These are phyloP conservation scores for Fusarium papillatum DNA, from an alignment of 2,329 filamentous ascomycete genomes.

Conservation along the genomic window DNA sequence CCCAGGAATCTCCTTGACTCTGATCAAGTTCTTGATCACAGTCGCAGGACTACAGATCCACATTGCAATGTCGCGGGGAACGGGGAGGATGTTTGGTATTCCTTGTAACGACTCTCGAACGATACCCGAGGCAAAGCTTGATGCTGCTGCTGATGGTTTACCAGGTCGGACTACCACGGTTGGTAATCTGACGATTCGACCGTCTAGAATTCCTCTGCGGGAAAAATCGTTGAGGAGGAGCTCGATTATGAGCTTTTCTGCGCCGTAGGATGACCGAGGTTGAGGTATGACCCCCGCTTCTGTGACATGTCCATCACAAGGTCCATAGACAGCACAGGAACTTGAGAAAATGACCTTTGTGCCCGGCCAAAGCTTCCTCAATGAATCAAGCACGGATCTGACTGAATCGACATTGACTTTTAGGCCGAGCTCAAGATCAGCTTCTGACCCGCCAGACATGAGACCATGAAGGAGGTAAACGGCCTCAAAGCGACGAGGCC, in stretches of 20 bases:
- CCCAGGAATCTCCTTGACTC: slow-evolving; percentile 55
- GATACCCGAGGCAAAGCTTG: slow-evolving; percentile 72
- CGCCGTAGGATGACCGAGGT: slow-evolving; percentile 71
- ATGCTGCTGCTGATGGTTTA: slow-evolving; percentile 71
- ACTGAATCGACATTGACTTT: slow-evolving; percentile 72
- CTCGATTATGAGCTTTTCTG: slow-evolving; percentile 73
- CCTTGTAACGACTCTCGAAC: slow-evolving; percentile 68
- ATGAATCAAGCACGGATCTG: slow-evolving; percentile 63
- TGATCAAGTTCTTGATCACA: slow-evolving; percentile 62
- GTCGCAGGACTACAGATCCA: slow-evolving; percentile 67
- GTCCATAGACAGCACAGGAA: slow-evolving; percentile 71
- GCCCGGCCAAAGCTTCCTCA: slow-evolving; percentile 59
- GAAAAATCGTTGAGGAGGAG: slow-evolving; percentile 50
- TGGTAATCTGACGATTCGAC: slow-evolving; percentile 68
- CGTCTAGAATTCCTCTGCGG: slow-evolving; percentile 68
- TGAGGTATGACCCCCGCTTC: slow-evolving; percentile 50
- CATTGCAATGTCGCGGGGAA: slow-evolving; percentile 58
- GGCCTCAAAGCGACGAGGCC: slow-evolving; percentile 52
- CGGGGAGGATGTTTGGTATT: slow-evolving; percentile 60
- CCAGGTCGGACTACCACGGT: slow-evolving; percentile 73
- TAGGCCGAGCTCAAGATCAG: slow-evolving; percentile 67
- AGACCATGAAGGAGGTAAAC: slow-evolving; percentile 74
- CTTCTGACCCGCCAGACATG: slow-evolving; percentile 74
- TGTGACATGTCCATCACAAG: slow-evolving; percentile 24
- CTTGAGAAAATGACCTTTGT: slow-evolving; percentile 70